These are phyloP conservation scores for Medicago truncatula DNA, from an alignment of 306 rosid genomes.

Conservation along the genomic window DNA sequence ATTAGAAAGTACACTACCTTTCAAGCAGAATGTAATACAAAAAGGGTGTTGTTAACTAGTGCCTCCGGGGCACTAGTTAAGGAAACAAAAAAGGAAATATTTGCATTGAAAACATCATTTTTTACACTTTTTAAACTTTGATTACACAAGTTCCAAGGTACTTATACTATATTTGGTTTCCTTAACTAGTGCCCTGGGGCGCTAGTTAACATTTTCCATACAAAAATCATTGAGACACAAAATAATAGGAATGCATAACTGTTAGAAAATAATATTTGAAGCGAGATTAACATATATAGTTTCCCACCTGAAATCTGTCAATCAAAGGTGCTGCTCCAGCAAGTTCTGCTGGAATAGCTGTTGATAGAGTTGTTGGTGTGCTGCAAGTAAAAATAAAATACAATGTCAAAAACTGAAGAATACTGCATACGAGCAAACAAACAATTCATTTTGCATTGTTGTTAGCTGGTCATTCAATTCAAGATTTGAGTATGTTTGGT, in stretches of 20 bases:
- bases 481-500: background rate
- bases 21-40: slow-evolving; percentile 23
- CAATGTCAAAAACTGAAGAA: slow-evolving; percentile 9
- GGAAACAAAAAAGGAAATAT: no score
- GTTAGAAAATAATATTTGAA: slow-evolving; percentile 5
- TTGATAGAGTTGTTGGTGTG: slow-evolving; percentile 73
- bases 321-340: slow-evolving; percentile 82
- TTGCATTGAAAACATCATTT: no score
- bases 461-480: slow-evolving; percentile 6
- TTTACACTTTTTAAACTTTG: no score
- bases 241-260: background rate
- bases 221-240: slow-evolving; percentile 28
- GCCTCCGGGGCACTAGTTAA: no score
- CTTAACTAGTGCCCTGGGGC: no score
- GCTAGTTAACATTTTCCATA: background rate
- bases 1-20: slow-evolving; percentile 17
- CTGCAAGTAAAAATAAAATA: slow-evolving; percentile 49
- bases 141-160: no score
- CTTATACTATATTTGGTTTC: no score
- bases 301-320: slow-evolving; percentile 78
- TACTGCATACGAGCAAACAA: slow-evolving; percentile 6
- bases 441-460: slow-evolving; percentile 6
- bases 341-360: slow-evolving; percentile 77
- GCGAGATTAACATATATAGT: slow-evolving; percentile 2
- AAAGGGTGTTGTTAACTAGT: no score